Evolutionary conservation across 2,329 filamentous ascomycete genomes (phyloP), one percentile per base, ranked within the genome.

Genomic region (Xylaria hypoxylon): DNA sequence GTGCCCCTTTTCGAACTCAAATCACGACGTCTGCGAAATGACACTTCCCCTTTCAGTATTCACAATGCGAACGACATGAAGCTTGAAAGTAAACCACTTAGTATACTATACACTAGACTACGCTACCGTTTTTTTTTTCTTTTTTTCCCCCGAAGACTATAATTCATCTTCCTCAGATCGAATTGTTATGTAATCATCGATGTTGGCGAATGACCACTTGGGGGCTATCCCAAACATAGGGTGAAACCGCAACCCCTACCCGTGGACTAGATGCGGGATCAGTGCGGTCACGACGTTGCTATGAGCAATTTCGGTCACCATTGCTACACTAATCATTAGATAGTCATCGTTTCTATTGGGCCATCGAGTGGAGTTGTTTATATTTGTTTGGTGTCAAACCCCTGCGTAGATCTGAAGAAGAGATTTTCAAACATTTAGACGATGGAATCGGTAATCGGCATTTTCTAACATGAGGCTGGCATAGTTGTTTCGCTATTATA

Each of bases 211-310:
- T 64, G 35, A 24, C 19, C 24, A 17, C 51, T 53, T 31, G 35
- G 44, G 53, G 13, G 13, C 24, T 47, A 45, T 47, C 38, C 61
- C 51, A 64, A 64, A 67, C 61, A 47, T 61, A 47, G 60, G 61
- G 51, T 67, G 65, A 67, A 67, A 67, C 65, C 28, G 40, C 40
- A 53, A 53, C 57, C 65, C 65, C 65, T 67, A 61, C 56, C 31
- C 15, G 45, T 52, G 47, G 55, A 45, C 64, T 48, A 55, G 42
- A 40, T 59, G 55, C 33, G 48, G 64, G 42, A 55, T 42, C 55
- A 53, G 15, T 38, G 51, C 19, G n/a, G 38, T 45, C 35, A 45
- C 28, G 15, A 26, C 22, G 40, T 33, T 44, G 28, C 42, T 59
- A 26, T 45, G 31, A 56, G 24, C 19, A 35, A 44, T 59, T 38